Percentiles rank a stretch among this genome's conserved stretches.
phyloP scores from a whole-genome alignment of 441 rosid species.

The Bruguiera hainesii region DNA sequence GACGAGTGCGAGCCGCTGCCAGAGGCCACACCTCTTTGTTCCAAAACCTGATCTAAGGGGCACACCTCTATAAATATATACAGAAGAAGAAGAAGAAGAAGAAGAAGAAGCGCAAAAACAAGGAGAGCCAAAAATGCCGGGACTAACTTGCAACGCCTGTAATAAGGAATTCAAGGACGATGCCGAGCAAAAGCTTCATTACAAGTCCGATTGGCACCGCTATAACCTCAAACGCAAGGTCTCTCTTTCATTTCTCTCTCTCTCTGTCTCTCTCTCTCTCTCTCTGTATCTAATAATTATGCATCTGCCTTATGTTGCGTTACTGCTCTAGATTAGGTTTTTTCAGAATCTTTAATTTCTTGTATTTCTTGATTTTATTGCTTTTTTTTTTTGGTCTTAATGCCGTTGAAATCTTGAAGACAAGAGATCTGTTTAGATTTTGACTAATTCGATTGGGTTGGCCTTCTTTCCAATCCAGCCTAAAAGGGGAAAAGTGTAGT shows the following conservation, averaged over 20 bases:
- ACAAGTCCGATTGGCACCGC: slow-evolving; percentile 98
- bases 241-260: neutral
- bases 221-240: slow-evolving; percentile 99
- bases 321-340: neutral
- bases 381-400: no score
- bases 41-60: neutral
- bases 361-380: no score
- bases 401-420: no score
- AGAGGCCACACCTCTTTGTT: neutral
- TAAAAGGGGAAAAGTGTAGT: no score
- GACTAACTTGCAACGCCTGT: slow-evolving; percentile 83
- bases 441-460: no score
- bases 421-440: no score
- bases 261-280: neutral
- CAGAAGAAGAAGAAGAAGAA: neutral
- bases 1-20: neutral
- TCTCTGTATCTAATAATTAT: neutral
- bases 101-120: no score
- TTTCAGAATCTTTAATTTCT: neutral
- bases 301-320: neutral
- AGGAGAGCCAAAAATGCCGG: slow-evolving; percentile 39
- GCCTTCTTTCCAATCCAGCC: no score
- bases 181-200: slow-evolving; percentile 73
- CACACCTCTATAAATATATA: neutral
- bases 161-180: slow-evolving; percentile 75